Base-by-base conservation (phyloP, 495 filamentous ascomycete species). In the Glonium stellatum region DNA sequence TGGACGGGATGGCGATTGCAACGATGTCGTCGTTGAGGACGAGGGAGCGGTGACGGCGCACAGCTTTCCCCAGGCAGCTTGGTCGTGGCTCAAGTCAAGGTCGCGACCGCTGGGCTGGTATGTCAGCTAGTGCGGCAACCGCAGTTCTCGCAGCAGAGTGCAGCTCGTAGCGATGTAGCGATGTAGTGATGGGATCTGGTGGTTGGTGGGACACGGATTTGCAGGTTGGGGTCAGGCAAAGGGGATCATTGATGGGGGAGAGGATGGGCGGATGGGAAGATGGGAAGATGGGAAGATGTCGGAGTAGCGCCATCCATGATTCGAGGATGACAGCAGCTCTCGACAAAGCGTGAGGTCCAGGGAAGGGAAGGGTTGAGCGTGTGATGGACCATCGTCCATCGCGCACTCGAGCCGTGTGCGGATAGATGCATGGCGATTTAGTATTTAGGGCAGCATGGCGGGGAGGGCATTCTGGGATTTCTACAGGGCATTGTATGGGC, bases 101-200 rank as follows among this genome's bases (percentile, higher is more conserved):
- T 44, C 39, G 39, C 39, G 13, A 44, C 39, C 39, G 57, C 36
- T 44, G 54, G 49, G 4, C 46, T 31, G n/a, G 57, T 60, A 48
- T 1, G 47, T 60, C 57, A 60, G 57, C 57, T 59, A 52, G 57
- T 59, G 57, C 57, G 23, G 57, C 47, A 34, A 18, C 25, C 47
- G 47, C 47, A 60, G 48, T 60, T 19, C 31, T 34, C 47, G 19
- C 57, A 44, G 2, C 39, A 44, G 13, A 18, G 18, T 44, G 39
- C 39, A 44, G 18, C 39, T 44, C 13, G 3, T 44, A 44, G 18
- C 13, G 39, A 44, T 44, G 39, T 18, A 44, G 13, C 12, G 39
- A 39, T 39, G 36, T 39, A 11, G 47, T 12, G 47, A 51, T 51
- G 48, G 25, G 27, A 31, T 31, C 2, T 31, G 27, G 27, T 31